A percentile compares a stretch with the other conserved stretches of the same genome.
These are phyloP conservation scores for Colletotrichum falcatum DNA, from an alignment of 2,329 filamentous ascomycete genomes.

Conservation along the genomic window DNA sequence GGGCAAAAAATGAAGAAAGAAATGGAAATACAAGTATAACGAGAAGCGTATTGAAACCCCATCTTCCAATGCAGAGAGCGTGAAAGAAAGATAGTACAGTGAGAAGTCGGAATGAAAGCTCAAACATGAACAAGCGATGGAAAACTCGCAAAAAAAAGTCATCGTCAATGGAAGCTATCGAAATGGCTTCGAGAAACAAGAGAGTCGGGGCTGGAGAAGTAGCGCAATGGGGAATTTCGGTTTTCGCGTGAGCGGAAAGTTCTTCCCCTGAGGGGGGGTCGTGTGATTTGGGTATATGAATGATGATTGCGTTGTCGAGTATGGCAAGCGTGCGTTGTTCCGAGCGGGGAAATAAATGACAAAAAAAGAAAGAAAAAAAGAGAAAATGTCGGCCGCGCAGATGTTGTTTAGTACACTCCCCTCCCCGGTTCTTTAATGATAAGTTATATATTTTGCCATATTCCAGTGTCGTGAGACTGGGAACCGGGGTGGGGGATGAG, in stretches of 20 bases:
- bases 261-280: slow-evolving; percentile 43
- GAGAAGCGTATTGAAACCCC: not conserved
- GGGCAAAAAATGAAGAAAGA: not conserved
- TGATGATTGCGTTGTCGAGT: slow-evolving; percentile 21
- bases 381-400: not conserved
- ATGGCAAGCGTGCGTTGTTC: not conserved
- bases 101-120: not conserved
- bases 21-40: not conserved
- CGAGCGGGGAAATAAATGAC: not conserved
- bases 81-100: slow-evolving; percentile 30
- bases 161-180: slow-evolving; percentile 30
- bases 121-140: not conserved
- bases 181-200: slow-evolving; percentile 40
- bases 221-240: slow-evolving; percentile 37
- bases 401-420: not conserved
- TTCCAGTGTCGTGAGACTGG: slow-evolving; percentile 30
- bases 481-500: not conserved
- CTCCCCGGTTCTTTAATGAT: slow-evolving; percentile 27
- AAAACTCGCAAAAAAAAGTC: slow-evolving; percentile 15
- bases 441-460: slow-evolving; percentile 29
- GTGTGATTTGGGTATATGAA: slow-evolving; percentile 37
- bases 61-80: slow-evolving; percentile 23
- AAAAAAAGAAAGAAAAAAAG: too few relatives aligned
- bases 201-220: slow-evolving; percentile 1
- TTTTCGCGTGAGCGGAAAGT: slow-evolving; percentile 49